Evolutionary conservation across 805 yeast species (phyloP).

Genomic region (Kodamaea sagamina): DNA sequence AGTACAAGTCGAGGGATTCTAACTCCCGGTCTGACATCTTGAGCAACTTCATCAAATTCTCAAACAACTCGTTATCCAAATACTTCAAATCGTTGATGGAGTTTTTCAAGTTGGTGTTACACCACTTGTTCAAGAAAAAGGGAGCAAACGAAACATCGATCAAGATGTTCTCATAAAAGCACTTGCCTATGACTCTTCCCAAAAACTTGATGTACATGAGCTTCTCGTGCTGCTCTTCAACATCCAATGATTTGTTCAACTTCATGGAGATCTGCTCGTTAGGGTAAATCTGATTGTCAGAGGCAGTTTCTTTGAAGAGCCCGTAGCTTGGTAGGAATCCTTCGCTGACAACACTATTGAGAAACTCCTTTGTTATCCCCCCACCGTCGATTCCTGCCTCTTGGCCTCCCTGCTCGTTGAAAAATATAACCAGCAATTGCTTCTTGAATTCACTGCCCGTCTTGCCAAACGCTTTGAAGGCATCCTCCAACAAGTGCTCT

Average conservation of each 20-base stretch:
- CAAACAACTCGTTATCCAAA: conserved; percentile 68
- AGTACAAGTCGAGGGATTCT: conserved; percentile 60
- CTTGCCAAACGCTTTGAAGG: conserved; percentile 57
- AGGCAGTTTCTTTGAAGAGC: conserved; percentile 44
- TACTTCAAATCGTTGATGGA: conserved; percentile 78
- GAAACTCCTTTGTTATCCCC: conserved; percentile 88
- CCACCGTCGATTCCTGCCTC: conserved; percentile 98
- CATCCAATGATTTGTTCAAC: conserved; percentile 32
- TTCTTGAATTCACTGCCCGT: conserved; percentile 58
- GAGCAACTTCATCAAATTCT: conserved; percentile 62
- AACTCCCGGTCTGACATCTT: conserved; percentile 57
- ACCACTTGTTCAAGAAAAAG: conserved; percentile 74
- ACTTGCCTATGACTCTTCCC: conserved; percentile 86
- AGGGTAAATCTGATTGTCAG: conserved; percentile 69
- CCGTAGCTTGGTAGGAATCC: conserved; percentile 52
- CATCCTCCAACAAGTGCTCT: conserved; percentile 72
- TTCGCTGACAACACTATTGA: conserved; percentile 69
- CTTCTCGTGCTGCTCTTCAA: conserved; percentile 26
- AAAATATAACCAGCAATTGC: conserved; percentile 63
- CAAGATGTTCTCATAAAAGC: conserved; percentile 78
- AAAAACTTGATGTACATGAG: conserved; percentile 54
- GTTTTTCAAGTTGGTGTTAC: conserved; percentile 48
- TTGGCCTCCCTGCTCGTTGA: conserved; percentile 62
- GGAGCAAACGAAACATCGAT: conserved; percentile 85
- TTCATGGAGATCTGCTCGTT: conserved; percentile 53